Percentiles rank a stretch among this genome's conserved stretches.
Conservation (phyloP, 768 basidiomycete species). For the Pulveroboletus sp. region DNA sequence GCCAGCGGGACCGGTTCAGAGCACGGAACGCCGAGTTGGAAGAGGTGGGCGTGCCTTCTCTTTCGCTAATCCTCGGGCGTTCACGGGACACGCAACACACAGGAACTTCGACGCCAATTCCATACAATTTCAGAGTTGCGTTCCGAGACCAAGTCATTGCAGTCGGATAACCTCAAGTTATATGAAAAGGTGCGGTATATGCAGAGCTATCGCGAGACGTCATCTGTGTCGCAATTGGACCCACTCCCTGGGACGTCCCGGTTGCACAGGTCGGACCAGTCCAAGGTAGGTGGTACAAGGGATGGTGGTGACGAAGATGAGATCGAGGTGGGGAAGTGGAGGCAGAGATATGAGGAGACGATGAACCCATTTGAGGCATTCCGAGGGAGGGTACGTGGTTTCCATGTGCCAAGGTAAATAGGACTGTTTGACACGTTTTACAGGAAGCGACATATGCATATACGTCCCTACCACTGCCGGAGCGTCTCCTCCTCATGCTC, state of each 20-base stretch:
- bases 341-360: constrained; percentile 88
- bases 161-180: constrained; percentile 93
- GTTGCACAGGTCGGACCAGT: constrained; percentile 2
- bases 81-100: neutral
- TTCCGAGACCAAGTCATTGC: constrained; percentile 84
- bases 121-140: constrained; percentile 93
- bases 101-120: constrained; percentile 95
- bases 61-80: neutral
- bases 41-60: constrained; percentile 52
- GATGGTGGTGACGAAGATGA: constrained; percentile 33
- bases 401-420: neutral
- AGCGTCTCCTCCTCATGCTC: constrained; percentile 79
- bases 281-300: neutral
- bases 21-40: constrained; percentile 96
- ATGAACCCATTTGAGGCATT: constrained; percentile 99
- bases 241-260: constrained; percentile 48
- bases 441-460: constrained; percentile 96
- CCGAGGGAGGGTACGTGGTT: constrained; percentile 75
- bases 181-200: constrained; percentile 99
- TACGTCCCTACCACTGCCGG: constrained; percentile 84
- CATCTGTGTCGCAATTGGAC: constrained; percentile 59
- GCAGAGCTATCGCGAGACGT: constrained; percentile 89
- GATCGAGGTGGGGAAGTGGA: constrained; percentile 84
- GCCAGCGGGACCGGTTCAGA: constrained; percentile 95
- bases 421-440: neutral